A percentile compares a stretch with the other conserved stretches of the same genome.
phyloP scores from a whole-genome alignment of 345 rosid species.

The Eucalyptus melliodora region DNA sequence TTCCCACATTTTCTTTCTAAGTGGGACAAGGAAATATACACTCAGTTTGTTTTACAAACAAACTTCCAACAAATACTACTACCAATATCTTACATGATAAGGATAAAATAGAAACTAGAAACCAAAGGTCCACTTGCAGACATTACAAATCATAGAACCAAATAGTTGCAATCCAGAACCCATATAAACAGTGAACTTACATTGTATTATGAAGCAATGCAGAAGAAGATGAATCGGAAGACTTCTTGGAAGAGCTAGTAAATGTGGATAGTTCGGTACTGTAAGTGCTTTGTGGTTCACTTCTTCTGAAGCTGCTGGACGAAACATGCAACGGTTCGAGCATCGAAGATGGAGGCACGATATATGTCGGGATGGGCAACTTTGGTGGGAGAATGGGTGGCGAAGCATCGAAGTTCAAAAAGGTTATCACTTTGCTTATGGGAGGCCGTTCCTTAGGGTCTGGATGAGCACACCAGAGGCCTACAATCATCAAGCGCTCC shows the following conservation, averaged over 20 bases:
- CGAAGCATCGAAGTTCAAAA: background rate
- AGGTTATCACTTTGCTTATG: background rate
- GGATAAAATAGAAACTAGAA: background rate
- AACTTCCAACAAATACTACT: no score
- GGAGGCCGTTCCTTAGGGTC: background rate
- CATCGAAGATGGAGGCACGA: background rate
- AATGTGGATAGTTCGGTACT: rapidly evolving
- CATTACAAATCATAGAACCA: background rate
- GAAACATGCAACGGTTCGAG: rapidly evolving
- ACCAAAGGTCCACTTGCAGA: background rate
- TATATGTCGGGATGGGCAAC: background rate
- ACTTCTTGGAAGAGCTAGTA: no score
- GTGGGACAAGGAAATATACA: no score
- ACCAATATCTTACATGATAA: background rate
- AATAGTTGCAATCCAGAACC: no score
- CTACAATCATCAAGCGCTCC: background rate
- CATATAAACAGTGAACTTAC: no score
- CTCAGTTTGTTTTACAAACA: no score
- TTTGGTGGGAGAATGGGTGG: background rate
- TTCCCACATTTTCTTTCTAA: no score
- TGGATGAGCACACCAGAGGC: background rate
- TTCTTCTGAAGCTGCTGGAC: no score
- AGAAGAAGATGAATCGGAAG: no score
- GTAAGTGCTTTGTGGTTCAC: no score
- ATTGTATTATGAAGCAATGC: no score